These are phyloP conservation scores for Russula virescens DNA, from an alignment of 768 basidiomycete genomes.

Conservation along the genomic window DNA sequence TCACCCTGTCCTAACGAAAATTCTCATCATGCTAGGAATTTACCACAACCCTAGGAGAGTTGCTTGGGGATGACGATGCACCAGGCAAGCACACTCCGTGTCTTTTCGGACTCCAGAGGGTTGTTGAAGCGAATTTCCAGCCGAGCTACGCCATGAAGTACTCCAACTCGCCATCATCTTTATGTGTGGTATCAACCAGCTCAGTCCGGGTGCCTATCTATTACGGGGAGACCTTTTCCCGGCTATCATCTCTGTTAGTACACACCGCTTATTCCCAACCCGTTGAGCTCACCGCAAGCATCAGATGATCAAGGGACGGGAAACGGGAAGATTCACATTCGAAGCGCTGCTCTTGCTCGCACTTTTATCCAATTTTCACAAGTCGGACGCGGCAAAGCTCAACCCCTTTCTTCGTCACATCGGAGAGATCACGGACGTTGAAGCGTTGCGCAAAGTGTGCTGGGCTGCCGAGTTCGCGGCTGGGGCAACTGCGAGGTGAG, in stretches of 20 bases:
- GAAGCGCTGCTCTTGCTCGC: conserved; percentile 57
- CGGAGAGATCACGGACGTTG: conserved; percentile 41
- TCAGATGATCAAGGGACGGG: conserved; percentile 51
- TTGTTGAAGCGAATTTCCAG: conserved; percentile 34
- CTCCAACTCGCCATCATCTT: conserved; percentile 55
- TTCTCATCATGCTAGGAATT: conserved; percentile 37
- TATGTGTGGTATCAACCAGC: conserved; percentile 52
- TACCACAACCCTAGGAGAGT: conserved; percentile 41
- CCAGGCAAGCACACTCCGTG: conserved; percentile 36
- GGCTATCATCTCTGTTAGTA: conserved; percentile 43
- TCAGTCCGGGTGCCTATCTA: conserved; percentile 69
- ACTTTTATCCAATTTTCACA: conserved; percentile 65
- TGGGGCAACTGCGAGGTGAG: conserved; percentile 47
- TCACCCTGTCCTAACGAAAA: neutral
- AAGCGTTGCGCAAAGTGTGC: conserved; percentile 51
- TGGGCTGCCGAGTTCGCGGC: conserved; percentile 52
- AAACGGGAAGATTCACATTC: conserved; percentile 51
- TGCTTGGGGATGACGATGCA: conserved; percentile 40
- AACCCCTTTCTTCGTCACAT: conserved; percentile 60
- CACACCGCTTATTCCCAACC: neutral
- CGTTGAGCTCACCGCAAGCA: neutral
- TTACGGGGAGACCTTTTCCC: conserved; percentile 58
- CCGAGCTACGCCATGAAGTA: conserved; percentile 43
- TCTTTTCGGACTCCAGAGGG: neutral
- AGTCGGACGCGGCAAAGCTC: conserved; percentile 61